phyloP scores from a whole-genome alignment of 164 flowering plant genomes.

The Sextonia rubra region DNA sequence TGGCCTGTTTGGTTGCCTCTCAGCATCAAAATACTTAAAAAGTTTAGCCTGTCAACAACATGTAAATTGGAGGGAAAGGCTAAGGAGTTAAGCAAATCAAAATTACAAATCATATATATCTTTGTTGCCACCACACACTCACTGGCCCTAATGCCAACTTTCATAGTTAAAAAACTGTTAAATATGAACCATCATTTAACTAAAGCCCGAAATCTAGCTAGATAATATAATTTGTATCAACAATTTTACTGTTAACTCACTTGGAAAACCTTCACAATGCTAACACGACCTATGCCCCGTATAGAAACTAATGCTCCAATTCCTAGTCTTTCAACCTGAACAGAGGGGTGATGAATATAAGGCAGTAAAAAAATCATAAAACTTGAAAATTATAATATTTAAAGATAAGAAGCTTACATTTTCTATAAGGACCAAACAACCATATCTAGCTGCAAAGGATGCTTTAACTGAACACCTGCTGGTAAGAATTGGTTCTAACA shows the following conservation, averaged over 20 bases:
- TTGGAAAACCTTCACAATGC: constrained; percentile 36
- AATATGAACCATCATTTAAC: not conserved
- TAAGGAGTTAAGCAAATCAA: too few species aligned
- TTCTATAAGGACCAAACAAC: constrained; percentile 56
- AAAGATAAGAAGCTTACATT: constrained; percentile 34
- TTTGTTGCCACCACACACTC: too few species aligned
- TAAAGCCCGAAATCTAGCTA: too few species aligned
- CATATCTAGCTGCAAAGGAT: constrained; percentile 66
- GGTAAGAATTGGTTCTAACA: constrained; percentile 47
- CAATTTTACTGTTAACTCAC: constrained; percentile 19
- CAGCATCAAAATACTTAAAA: too few species aligned
- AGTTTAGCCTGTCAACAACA: too few species aligned
- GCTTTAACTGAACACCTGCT: constrained; percentile 29
- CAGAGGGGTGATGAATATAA: not conserved
- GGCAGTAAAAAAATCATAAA: not conserved
- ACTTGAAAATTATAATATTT: not conserved
- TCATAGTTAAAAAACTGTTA: not conserved
- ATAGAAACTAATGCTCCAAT: constrained; percentile 66
- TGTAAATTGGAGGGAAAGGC: too few species aligned
- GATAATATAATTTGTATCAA: not conserved
- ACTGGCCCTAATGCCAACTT: not conserved
- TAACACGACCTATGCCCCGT: constrained; percentile 66
- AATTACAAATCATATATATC: too few species aligned
- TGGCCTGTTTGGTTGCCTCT: too few species aligned
- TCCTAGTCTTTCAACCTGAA: constrained; percentile 56